These are phyloP conservation scores for Mortierella sp. DNA, from an alignment of 371 early-diverging fungal species.

Conservation along the genomic window DNA sequence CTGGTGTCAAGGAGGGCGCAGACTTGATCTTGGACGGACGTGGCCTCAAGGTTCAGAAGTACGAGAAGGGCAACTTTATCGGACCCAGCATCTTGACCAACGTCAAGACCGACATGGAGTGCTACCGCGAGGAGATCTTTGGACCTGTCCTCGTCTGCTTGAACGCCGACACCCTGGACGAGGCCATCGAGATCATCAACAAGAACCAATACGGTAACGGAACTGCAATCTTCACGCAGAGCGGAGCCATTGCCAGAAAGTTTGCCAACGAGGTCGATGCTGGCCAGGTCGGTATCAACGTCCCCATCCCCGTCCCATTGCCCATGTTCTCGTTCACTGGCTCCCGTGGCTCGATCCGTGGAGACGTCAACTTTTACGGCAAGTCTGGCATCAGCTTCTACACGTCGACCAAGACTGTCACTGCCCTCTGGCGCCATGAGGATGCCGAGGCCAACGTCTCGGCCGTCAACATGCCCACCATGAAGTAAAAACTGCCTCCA, in stretches of 20 bases:
- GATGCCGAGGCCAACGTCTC: constrained; percentile 74
- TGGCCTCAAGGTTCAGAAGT: constrained; percentile 73
- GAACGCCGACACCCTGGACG: constrained; percentile 89
- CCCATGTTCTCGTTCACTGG: constrained; percentile 99
- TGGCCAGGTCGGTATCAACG: constrained; percentile 83
- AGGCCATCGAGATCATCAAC: constrained; percentile 94
- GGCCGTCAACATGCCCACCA: constrained; percentile 89
- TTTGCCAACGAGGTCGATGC: constrained; percentile 93
- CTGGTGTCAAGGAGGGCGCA: constrained; percentile 93
- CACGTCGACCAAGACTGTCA: constrained; percentile 95
- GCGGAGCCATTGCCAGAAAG: constrained; percentile 91
- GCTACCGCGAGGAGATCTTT: constrained; percentile 97
- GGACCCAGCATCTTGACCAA: constrained; percentile 92
- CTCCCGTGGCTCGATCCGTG: constrained; percentile 91
- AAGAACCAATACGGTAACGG: constrained; percentile 96
- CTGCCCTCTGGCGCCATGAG: constrained; percentile 92
- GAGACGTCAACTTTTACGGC: constrained; percentile 97
- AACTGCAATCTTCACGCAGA: constrained; percentile 95
- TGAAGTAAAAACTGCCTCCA: constrained; percentile 50
- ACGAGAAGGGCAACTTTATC: constrained; percentile 94
- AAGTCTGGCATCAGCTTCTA: constrained; percentile 88
- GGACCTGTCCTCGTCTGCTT: constrained; percentile 94
- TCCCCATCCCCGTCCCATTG: constrained; percentile 92
- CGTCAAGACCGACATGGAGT: constrained; percentile 88
- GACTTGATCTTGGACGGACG: constrained; percentile 92